Percentiles rank a stretch among this genome's conserved stretches.
These are phyloP conservation scores for Aspergillus taichungensis DNA, from an alignment of 495 filamentous ascomycete species.

Conservation along the genomic window DNA sequence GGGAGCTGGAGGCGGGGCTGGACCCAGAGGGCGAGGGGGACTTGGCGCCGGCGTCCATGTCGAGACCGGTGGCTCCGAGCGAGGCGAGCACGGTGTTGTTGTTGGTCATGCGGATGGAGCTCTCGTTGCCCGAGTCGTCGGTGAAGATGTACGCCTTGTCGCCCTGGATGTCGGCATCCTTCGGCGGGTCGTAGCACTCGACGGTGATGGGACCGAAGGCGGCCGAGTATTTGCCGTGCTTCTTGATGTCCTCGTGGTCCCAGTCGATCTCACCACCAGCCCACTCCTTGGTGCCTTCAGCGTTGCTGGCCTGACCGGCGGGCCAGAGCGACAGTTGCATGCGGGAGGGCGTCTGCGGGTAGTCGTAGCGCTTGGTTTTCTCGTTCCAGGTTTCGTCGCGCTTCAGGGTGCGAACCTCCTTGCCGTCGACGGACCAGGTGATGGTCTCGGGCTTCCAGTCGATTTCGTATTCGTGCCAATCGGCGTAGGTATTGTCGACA, in stretches of 20 bases:
- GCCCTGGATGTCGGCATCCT: slow-evolving; percentile 50
- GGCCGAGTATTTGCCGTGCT: slow-evolving; percentile 83
- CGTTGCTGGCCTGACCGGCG: slow-evolving; percentile 71
- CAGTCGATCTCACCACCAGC: slow-evolving; percentile 86
- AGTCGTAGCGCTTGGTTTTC: slow-evolving; percentile 74
- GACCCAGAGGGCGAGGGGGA: slow-evolving; percentile 12
- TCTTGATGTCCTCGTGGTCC: slow-evolving; percentile 71
- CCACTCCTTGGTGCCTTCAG: slow-evolving; percentile 80
- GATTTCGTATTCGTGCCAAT: slow-evolving; percentile 87
- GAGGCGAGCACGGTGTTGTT: slow-evolving; percentile 71
- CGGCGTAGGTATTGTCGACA: slow-evolving; percentile 61
- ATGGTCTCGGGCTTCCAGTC: slow-evolving; percentile 83
- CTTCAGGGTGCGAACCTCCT: slow-evolving; percentile 61
- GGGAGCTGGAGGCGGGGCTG: slow-evolving; percentile 10
- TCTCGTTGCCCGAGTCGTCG: slow-evolving; percentile 53
- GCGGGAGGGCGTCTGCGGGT: slow-evolving; percentile 87
- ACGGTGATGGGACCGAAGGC: slow-evolving; percentile 68
- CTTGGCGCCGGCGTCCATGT: slow-evolving; percentile 47
- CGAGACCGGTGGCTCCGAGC: slow-evolving; percentile 64
- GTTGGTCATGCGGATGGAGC: slow-evolving; percentile 65
- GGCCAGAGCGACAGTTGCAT: slow-evolving; percentile 96
- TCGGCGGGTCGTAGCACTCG: slow-evolving; percentile 71
- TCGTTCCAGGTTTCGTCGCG: slow-evolving; percentile 75
- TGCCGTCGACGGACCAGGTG: slow-evolving; percentile 78
- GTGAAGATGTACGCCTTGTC: slow-evolving; percentile 69